Conservation (phyloP, 805 yeast species). For the Candida silvicultrix region DNA sequence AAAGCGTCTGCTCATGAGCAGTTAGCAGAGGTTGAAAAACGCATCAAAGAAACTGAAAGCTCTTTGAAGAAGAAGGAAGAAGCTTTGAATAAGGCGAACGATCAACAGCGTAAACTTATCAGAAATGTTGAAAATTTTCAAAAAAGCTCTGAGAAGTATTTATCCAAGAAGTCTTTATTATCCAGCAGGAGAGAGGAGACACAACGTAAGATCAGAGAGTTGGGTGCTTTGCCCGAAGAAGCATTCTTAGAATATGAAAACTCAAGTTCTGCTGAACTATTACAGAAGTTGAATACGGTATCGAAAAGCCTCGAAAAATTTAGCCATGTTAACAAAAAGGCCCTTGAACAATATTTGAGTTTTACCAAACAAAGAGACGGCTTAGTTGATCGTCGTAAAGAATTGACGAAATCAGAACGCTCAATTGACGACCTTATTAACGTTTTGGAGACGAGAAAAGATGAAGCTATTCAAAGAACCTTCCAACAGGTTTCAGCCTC, state of each 20-base stretch:
- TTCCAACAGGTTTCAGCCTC: constrained; percentile 70
- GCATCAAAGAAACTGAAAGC: constrained; percentile 9
- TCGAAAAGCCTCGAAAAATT: constrained; percentile 55
- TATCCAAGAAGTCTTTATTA: constrained; percentile 57
- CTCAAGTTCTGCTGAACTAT: constrained; percentile 43
- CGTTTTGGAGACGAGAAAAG: constrained; percentile 70
- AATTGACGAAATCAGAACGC: constrained; percentile 59
- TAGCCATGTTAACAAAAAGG: constrained; percentile 82
- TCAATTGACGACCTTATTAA: constrained; percentile 69
- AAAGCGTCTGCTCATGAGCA: constrained; percentile 21
- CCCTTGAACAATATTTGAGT: constrained; percentile 73
- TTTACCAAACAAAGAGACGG: constrained; percentile 71
- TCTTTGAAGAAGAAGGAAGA: constrained; percentile 29
- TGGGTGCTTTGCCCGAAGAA: constrained; percentile 88
- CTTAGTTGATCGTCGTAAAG: constrained; percentile 56
- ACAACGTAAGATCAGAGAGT: constrained; percentile 64
- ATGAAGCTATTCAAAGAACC: constrained; percentile 73
- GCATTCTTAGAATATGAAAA: constrained; percentile 50
- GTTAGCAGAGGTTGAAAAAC: constrained; percentile 21
- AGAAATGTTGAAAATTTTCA: constrained; percentile 55
- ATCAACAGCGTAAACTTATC: constrained; percentile 47
- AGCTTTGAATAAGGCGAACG: constrained; percentile 42
- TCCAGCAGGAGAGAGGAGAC: constrained; percentile 62
- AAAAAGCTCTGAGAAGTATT: constrained; percentile 55
- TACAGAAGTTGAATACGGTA: constrained; percentile 45